Base-by-base conservation (phyloP, 306 rosid genomes). In the Cucurbita maxima region DNA sequence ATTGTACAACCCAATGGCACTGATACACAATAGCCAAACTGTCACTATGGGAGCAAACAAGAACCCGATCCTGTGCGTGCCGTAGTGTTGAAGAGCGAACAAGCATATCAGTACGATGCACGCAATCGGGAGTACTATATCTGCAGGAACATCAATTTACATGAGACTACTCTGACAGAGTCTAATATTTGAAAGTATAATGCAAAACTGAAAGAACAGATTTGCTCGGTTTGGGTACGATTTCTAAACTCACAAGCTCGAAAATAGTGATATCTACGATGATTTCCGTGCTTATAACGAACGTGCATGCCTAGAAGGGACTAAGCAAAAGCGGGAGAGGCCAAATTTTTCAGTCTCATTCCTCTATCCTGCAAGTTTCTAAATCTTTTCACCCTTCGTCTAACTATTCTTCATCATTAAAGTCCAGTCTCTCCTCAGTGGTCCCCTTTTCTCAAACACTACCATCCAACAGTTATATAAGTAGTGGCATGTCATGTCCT, bases 31-130 rank as follows among this genome's bases (percentile, higher is more conserved):
- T 53, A 94, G 98, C 98, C 98, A 94, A 15, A 77, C 56, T 62
- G 87, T 76, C 51, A 94, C 96, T 80, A 94, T 77, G 11, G 97
- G 98, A 62, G 98, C 96, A 69, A 90, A 94, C 83, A 94, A 79
- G 85, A 90, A 87, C 59, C 98, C 98, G 8, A 94, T 96, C 83
- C 87, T 82, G 86, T 90, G 98, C 1, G 97, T 94, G 78, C 98
- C 98, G 72, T 80, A 94, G 83, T 90, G 98, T 81, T 94, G 98
- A 81, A 94, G 98, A 36, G 92, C 90, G 79, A 94, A 94, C 87
- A 94, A 82, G 79, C 86, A 68, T 60, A 90, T 86, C 86, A 94
- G 79, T 81, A 94, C 79, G 84, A 85, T n/a, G 84, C 98, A 90
- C 25, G 90, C 82, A 54, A 81, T 84, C 61, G 98, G 97, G 83